phyloP scores from a whole-genome alignment of 371 early-diverging fungal genomes.

The Mycotypha africana region DNA sequence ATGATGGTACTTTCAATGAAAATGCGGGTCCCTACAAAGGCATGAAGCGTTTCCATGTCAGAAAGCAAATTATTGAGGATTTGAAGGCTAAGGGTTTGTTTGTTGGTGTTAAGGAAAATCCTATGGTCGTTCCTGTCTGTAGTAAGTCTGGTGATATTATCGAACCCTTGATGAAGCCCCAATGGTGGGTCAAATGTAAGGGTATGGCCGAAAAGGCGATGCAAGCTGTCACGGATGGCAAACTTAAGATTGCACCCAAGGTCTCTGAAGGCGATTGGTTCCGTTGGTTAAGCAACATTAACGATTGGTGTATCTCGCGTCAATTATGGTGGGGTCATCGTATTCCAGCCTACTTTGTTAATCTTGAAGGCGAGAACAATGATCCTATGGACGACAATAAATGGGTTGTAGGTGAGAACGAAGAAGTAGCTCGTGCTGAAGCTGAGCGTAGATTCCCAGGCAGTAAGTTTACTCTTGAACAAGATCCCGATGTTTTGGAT shows the following conservation, averaged over 20 bases:
- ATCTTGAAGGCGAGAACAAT: slow-evolving; percentile 62
- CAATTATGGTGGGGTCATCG: slow-evolving; percentile 99
- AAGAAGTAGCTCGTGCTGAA: slow-evolving; percentile 73
- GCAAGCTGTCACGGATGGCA: slow-evolving; percentile 81
- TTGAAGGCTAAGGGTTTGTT: slow-evolving; percentile 89
- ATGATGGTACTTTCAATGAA: slow-evolving; percentile 92
- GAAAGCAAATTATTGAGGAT: slow-evolving; percentile 82
- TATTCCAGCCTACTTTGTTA: slow-evolving; percentile 96
- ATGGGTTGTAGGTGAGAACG: slow-evolving; percentile 90
- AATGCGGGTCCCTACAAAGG: slow-evolving; percentile 87
- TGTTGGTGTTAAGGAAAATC: slow-evolving; percentile 83
- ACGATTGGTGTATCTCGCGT: slow-evolving; percentile 96
- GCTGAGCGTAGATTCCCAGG: slow-evolving; percentile 75
- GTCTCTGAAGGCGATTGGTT: slow-evolving; percentile 93
- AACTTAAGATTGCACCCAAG: slow-evolving; percentile 88
- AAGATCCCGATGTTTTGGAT: slow-evolving; percentile 98
- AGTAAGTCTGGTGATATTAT: slow-evolving; percentile 94
- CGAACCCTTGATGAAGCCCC: slow-evolving; percentile 98
- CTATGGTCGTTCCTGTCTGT: slow-evolving; percentile 95
- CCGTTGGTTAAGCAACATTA: slow-evolving; percentile 95
- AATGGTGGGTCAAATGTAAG: slow-evolving; percentile 99
- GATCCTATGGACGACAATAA: slow-evolving; percentile 55
- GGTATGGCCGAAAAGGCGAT: slow-evolving; percentile 88
- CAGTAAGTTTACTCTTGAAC: slow-evolving; percentile 55
- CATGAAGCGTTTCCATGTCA: slow-evolving; percentile 95